Conservation (phyloP, 192 early-diverging fungal genomes). For the Podila clonocystis region DNA sequence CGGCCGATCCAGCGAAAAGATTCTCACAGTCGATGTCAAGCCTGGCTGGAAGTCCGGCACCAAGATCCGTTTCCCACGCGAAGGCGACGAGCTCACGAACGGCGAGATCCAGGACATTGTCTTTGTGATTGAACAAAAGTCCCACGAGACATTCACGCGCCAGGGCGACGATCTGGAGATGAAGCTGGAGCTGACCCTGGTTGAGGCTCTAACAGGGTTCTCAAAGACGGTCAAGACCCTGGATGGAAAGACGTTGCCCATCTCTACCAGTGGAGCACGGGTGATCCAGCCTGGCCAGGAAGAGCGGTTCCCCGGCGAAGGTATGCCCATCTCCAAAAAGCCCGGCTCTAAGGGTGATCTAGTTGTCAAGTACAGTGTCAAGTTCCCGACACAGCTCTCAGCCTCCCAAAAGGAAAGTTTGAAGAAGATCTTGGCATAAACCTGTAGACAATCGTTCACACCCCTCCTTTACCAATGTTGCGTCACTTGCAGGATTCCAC, state of each 20-base stretch:
- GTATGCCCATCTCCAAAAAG: constrained; percentile 94
- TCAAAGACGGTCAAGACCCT: constrained; percentile 77
- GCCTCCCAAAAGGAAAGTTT: constrained; percentile 77
- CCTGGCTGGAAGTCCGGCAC: constrained; percentile 99
- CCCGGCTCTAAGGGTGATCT: constrained; percentile 88
- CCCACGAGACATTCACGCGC: constrained; percentile 87
- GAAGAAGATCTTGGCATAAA: constrained; percentile 53
- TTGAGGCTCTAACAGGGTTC: constrained; percentile 87
- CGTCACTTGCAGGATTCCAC: too few species aligned
- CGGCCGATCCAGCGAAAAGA: constrained; percentile 75
- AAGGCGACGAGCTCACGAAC: constrained; percentile 87
- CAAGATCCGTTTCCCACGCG: constrained; percentile 90
- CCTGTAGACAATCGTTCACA: not conserved
- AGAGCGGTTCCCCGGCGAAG: constrained; percentile 79
- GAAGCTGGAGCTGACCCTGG: constrained; percentile 71
- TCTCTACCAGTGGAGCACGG: constrained; percentile 64
- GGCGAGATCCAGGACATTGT: constrained; percentile 91
- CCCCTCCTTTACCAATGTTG: not conserved
- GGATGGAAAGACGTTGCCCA: constrained; percentile 74
- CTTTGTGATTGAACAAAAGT: constrained; percentile 94
- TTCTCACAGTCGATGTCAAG: constrained; percentile 86
- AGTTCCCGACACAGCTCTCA: constrained; percentile 79
- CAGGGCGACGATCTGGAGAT: constrained; percentile 86
- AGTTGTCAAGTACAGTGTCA: constrained; percentile 80
- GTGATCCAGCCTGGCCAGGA: constrained; percentile 80